Evolutionary conservation across 2,329 filamentous ascomycete genomes (phyloP), one percentile per base, ranked within the genome.

Genomic region (Fusarium solani-melongenae): DNA sequence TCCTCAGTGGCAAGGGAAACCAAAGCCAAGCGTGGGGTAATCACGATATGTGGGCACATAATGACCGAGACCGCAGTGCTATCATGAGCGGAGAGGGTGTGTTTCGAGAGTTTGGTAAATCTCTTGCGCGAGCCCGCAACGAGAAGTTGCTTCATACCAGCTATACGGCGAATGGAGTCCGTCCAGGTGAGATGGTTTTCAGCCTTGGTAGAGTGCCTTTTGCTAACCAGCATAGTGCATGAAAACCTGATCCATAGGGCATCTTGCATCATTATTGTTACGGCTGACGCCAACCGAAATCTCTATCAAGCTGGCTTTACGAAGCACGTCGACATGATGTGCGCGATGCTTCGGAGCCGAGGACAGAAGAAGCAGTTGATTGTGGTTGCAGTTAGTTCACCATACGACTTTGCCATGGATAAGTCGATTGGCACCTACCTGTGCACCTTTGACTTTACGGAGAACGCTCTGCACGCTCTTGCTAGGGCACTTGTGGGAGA

Each of bases 401-500:
- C 96, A 0, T 98, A 98, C 81, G 96, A 98, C 81, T 98, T 98
- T 81, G 95, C 94, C 51, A 95, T 96, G 89, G 96, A 98, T 78
- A 92, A 93, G 73, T 91, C 91, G 1, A 96, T 98, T 44, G 93
- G 94, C 7, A 98, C 95, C 1, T 98, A 98, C 78, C 89, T 98
- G 44, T 98, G 96, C 85, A 98, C 95, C 0, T 98, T 97, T 81
- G 95, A 98, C 83, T 98, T 98, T 78, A 98, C 96, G 1, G 96
- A 98, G 77, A 96, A 93, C 9, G 95, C 96, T 20, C 90, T 98
- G 84, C 92, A 93, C 69, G 94, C 95, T 1, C 85, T 98, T 6
- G 94, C 97, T 20, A 92, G 94, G 67, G 93, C 94, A 0, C 84
- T 98, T 0, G 96, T 96, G 76, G 95, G 95, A 11, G 94, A 97